phyloP scores from a whole-genome alignment of 345 rosid genomes.

The Cardamine resedifolia region DNA sequence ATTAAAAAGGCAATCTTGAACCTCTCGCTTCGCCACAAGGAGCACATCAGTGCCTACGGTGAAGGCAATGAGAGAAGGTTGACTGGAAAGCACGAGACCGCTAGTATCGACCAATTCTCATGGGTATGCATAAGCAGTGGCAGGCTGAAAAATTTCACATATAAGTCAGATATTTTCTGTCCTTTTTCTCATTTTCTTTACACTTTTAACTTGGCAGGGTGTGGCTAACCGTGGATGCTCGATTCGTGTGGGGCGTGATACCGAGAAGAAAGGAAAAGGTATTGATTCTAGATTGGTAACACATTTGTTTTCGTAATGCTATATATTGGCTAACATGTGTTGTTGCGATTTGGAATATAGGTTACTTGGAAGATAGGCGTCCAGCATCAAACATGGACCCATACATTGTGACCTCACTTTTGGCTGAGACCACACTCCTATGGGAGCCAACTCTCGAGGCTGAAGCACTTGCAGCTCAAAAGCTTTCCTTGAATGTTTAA shows the following conservation, averaged over 20 bases:
- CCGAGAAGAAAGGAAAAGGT: conserved; percentile 94
- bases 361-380: conserved; percentile 87
- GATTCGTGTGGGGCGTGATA: conserved; percentile 94
- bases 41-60: conserved; percentile 91
- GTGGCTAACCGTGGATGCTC: conserved; percentile 99
- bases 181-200: not conserved
- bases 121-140: conserved; percentile 54
- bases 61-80: conserved; percentile 98
- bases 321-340: conserved; percentile 13
- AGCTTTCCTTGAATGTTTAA: conserved; percentile 68
- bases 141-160: not conserved
- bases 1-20: conserved; percentile 92
- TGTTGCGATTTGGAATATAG: conserved; percentile 39
- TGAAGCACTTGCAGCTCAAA: conserved; percentile 85
- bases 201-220: conserved; percentile 50
- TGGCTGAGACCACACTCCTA: conserved; percentile 75
- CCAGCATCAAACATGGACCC: conserved; percentile 99
- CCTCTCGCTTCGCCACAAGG: conserved; percentile 83
- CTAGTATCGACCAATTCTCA: conserved; percentile 82
- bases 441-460: conserved; percentile 86
- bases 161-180: no score
- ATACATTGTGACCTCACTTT: conserved; percentile 62
- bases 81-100: conserved; percentile 97
- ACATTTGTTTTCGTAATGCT: not conserved
- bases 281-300: not conserved